Conservation (phyloP, 805 yeast genomes). For the Wickerhamiella parazyma region DNA sequence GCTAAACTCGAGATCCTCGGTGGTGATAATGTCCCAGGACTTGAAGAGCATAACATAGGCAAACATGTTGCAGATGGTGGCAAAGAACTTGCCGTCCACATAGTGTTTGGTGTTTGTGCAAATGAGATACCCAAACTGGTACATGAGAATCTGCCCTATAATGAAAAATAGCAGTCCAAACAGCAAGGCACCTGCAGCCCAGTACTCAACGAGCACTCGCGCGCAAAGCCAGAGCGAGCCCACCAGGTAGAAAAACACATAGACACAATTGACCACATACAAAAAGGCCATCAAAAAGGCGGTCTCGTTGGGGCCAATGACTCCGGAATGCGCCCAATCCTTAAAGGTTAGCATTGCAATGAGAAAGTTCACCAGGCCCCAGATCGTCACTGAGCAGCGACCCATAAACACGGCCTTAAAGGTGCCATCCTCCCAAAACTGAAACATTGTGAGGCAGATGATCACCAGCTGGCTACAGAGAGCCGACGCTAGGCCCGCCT, state of each 20-base stretch:
- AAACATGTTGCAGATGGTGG: slow-evolving; percentile 64
- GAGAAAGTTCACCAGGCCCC: slow-evolving; percentile 55
- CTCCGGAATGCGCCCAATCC: slow-evolving; percentile 33
- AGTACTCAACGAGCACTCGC: slow-evolving; percentile 55
- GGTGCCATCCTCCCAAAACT: slow-evolving; percentile 93
- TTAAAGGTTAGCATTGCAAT: slow-evolving; percentile 62
- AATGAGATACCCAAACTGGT: slow-evolving; percentile 50
- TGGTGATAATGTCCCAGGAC: slow-evolving; percentile 91
- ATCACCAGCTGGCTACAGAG: slow-evolving; percentile 55
- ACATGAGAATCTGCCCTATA: slow-evolving; percentile 65
- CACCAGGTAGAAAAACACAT: slow-evolving; percentile 47
- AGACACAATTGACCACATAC: slow-evolving; percentile 57
- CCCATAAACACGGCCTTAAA: slow-evolving; percentile 43
- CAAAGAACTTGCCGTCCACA: slow-evolving; percentile 80
- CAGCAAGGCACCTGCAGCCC: slow-evolving; percentile 81
- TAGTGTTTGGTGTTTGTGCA: slow-evolving; percentile 71
- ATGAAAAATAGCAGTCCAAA: slow-evolving; percentile 62
- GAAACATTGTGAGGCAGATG: slow-evolving; percentile 73
- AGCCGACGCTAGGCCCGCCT: slow-evolving; percentile 59
- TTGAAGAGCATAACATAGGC: slow-evolving; percentile 91
- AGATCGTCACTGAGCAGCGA: slow-evolving; percentile 37
- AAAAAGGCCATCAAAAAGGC: slow-evolving; percentile 55
- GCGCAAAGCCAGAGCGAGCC: slow-evolving; percentile 53
- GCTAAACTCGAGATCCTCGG: slow-evolving; percentile 86
- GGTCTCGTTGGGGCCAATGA: slow-evolving; percentile 41